Evolutionary conservation across 495 filamentous ascomycete species (phyloP).

Genomic region (Hypoxylon perforatum): DNA sequence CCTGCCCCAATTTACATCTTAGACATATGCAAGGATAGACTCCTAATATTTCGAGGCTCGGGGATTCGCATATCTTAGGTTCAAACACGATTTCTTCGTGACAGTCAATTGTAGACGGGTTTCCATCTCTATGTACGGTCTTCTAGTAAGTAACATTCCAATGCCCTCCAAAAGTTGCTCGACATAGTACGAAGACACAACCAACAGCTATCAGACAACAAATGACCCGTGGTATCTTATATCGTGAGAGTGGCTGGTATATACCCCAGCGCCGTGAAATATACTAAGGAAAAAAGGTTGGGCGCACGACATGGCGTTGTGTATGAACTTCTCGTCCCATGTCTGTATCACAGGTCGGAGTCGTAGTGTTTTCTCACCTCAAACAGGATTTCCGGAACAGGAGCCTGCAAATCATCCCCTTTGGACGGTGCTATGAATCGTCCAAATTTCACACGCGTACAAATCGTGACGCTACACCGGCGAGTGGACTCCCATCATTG

Average conservation of each 20-base stretch:
- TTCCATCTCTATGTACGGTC: slow-evolving; percentile 18
- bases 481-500: not conserved
- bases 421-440: not conserved
- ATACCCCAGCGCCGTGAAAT: slow-evolving; percentile 33
- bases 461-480: not conserved
- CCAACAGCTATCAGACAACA: slow-evolving; percentile 24
- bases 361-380: not conserved
- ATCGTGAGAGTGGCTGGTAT: slow-evolving; percentile 26
- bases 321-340: not conserved
- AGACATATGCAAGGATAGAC: no score
- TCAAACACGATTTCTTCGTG: no score
- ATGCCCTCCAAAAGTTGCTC: slow-evolving; percentile 4
- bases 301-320: slow-evolving; percentile 15
- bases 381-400: not conserved
- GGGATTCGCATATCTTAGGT: no score
- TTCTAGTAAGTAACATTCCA: not conserved
- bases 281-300: slow-evolving; percentile 21
- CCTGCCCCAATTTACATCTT: no score
- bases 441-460: not conserved
- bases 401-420: not conserved
- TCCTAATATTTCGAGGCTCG: no score
- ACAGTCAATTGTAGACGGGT: no score
- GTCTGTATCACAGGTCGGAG: not conserved
- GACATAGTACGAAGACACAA: slow-evolving; percentile 6
- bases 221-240: slow-evolving; percentile 36